Conservation (phyloP, 2,329 filamentous ascomycete genomes). For the Botrytis sinoallii region DNA sequence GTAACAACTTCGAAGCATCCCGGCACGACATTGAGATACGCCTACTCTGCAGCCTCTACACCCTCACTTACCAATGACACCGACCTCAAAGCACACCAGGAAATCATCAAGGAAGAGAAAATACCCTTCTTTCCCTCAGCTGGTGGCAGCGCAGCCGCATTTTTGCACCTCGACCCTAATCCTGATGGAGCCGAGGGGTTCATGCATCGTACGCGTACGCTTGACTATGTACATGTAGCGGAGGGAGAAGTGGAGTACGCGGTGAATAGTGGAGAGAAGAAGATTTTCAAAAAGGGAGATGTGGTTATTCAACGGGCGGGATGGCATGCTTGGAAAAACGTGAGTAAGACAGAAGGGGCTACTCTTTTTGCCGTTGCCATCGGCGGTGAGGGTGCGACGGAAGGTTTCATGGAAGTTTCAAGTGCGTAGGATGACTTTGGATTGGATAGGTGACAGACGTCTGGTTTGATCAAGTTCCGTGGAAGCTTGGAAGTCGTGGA, state of each 20-base stretch:
- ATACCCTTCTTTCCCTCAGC: constrained; percentile 7
- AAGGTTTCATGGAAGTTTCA: not conserved
- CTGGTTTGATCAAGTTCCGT: not conserved
- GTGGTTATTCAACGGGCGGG: constrained; percentile 42
- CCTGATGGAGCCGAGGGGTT: constrained; percentile 20
- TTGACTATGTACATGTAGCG: constrained; percentile 42
- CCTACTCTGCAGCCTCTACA: constrained; percentile 23
- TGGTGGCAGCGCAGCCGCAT: constrained; percentile 9
- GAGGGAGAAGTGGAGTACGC: constrained; percentile 41
- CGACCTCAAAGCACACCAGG: not conserved
- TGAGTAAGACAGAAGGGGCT: constrained; percentile 23
- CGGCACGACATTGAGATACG: constrained; percentile 10
- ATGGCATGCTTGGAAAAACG: constrained; percentile 43
- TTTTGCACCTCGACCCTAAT: constrained; percentile 23
- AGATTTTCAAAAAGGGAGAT: constrained; percentile 40
- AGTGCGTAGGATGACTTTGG: not conserved
- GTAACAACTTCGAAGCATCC: not conserved
- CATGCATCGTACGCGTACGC: constrained; percentile 43
- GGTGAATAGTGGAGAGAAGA: constrained; percentile 42
- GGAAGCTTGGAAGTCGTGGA: not conserved
- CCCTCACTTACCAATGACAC: constrained; percentile 14
- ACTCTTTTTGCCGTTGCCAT: constrained; percentile 22
- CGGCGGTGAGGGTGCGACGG: constrained; percentile 20
- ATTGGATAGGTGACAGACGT: not conserved
- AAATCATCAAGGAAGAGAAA: not conserved